Evolutionary conservation across 2,329 filamentous ascomycete genomes (phyloP).

Genomic region (Pleomassaria siparia): DNA sequence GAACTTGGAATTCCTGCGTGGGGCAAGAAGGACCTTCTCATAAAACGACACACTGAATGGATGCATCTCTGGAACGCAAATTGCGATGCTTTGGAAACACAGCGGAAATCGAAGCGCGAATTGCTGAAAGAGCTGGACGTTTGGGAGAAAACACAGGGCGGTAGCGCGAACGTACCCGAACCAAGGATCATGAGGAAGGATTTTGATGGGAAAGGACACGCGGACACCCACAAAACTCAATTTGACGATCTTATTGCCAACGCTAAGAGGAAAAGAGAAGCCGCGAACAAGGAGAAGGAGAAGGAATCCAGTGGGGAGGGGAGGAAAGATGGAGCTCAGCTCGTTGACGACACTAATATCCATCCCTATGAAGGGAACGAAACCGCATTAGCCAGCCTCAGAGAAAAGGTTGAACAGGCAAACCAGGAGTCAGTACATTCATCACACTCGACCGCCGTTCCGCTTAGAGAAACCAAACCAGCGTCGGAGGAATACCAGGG

Average conservation of each 20-base stretch:
- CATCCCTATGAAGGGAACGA: slow-evolving; percentile 26
- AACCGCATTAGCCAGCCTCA: slow-evolving; percentile 21
- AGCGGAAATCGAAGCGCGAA: slow-evolving; percentile 66
- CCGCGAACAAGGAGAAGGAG: slow-evolving; percentile 27
- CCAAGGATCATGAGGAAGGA: slow-evolving; percentile 75
- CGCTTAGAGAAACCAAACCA: background rate
- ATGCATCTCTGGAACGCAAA: slow-evolving; percentile 96
- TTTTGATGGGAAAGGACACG: slow-evolving; percentile 80
- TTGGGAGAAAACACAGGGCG: slow-evolving; percentile 85
- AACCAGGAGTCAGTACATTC: slow-evolving; percentile 14
- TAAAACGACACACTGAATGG: slow-evolving; percentile 87
- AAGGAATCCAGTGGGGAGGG: slow-evolving; percentile 10
- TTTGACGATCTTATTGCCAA: slow-evolving; percentile 80
- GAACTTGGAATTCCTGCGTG: slow-evolving; percentile 76
- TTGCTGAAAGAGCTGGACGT: slow-evolving; percentile 76
- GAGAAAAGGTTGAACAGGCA: slow-evolving; percentile 23
- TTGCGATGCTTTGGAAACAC: slow-evolving; percentile 78
- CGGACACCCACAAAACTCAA: slow-evolving; percentile 68
- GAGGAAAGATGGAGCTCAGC: background rate
- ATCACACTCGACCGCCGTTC: slow-evolving; percentile 1
- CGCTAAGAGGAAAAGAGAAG: slow-evolving; percentile 61
- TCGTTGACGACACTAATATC: background rate
- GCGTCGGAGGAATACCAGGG: slow-evolving; percentile 8
- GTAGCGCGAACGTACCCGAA: slow-evolving; percentile 47
- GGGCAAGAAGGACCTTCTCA: slow-evolving; percentile 70